Base-by-base conservation (phyloP, 305 asterid genomes). In the Galium porrigens region DNA sequence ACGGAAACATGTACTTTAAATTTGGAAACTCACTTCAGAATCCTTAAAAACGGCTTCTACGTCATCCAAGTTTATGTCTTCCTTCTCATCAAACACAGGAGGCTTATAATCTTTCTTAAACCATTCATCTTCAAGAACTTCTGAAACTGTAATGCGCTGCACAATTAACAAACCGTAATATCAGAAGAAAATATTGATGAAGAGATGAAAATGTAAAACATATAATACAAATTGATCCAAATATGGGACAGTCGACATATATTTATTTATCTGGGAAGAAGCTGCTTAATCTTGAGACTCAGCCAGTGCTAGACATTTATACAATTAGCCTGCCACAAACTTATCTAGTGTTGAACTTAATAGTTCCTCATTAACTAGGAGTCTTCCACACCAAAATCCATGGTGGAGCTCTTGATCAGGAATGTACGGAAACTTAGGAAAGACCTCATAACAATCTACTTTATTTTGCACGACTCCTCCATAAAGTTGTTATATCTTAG, bases 41-140 rank as follows among this genome's bases (percentile, higher is more conserved):
- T 87, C 95, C 79, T 78, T 79, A 71, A 90, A 90, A 70, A 84
- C 94, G 14, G 97, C 95, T 76, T 90, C 97, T 52, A 90, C 95
- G 44, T 90, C 97, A 70, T 87, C 97, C 80, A 87, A 78, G 65
- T 81, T 86, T 15, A 81, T 51, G 46, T 84, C 88, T 74, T 87
- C 90, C 76, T 86, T 86, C 77, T 87, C 95, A 27, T 82, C 73
- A 72, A 87, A 90, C 8, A 84, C 76, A 32, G 97, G 86, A 37
- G 84, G 86, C 68, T 79, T 84, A 78, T 83, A 90, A 48, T 70
- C 88, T 77, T 87, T 90, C 80, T 82, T 90, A 71, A 87, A 90
- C 97, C 96, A 87, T 61, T 78, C 86, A 9, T 90, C 89, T 77
- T 79, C 86, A 73, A 86, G 76, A 48, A 90, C 81, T 72, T 83